phyloP scores from a whole-genome alignment of 2,329 filamentous ascomycete species.

The Simplicillium aogashimaense region DNA sequence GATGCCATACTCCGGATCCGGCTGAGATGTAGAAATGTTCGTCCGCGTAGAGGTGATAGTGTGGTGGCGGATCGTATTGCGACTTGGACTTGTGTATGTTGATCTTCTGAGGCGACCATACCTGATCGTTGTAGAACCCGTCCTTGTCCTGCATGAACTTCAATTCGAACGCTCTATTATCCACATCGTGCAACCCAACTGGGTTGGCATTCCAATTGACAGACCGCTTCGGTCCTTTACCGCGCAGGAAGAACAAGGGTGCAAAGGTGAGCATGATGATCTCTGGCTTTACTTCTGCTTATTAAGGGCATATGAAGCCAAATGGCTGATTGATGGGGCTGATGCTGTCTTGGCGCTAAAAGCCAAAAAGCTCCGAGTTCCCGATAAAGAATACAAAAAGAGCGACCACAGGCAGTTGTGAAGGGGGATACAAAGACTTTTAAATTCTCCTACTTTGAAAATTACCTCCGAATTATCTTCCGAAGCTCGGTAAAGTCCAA shows the following conservation, averaged over 20 bases:
- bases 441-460: too few species aligned
- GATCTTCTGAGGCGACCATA: neutral
- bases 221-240: neutral
- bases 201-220: neutral
- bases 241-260: neutral
- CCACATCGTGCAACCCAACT: neutral
- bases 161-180: neutral
- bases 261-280: neutral
- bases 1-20: constrained; percentile 9
- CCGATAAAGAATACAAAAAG: too few species aligned
- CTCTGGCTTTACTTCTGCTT: too few species aligned
- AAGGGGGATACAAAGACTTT: too few species aligned
- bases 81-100: neutral
- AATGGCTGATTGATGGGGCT: too few species aligned
- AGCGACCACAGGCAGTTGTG: too few species aligned
- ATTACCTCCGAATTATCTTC: too few species aligned
- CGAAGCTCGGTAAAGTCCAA: too few species aligned
- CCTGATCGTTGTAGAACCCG: neutral
- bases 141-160: neutral
- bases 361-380: too few species aligned
- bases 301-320: too few species aligned
- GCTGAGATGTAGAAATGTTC: constrained; percentile 11
- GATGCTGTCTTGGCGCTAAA: too few species aligned
- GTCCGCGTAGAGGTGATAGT: constrained; percentile 12
- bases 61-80: constrained; percentile 9